A percentile compares a stretch with the other conserved stretches of the same genome.
Conservation (phyloP, 352 stramenopile species). For the Globisporangium alternatum region DNA sequence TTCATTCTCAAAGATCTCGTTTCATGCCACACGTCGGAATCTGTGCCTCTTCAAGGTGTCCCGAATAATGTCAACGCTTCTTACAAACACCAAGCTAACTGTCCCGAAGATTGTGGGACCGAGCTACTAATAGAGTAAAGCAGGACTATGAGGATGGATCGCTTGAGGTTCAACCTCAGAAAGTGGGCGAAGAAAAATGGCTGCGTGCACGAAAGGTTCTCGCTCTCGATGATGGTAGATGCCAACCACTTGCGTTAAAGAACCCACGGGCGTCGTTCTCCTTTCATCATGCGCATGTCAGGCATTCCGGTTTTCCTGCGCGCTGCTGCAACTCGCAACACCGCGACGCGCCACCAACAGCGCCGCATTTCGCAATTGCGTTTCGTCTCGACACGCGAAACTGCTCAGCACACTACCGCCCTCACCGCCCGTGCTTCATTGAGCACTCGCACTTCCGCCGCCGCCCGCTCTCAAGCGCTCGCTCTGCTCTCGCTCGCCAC, state of each 20-base stretch:
- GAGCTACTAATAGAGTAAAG: background rate
- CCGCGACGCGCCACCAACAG: background rate
- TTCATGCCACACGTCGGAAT: conserved; percentile 15
- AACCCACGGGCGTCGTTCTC: background rate
- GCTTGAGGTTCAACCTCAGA: conserved; percentile 6
- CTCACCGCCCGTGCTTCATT: background rate
- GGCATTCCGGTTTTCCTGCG: conserved; percentile 8
- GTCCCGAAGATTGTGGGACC: conserved; percentile 9
- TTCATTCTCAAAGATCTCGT: background rate
- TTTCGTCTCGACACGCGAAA: conserved; percentile 15
- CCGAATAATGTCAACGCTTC: background rate
- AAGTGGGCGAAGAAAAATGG: background rate
- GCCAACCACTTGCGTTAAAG: too few relatives aligned
- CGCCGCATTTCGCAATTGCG: conserved; percentile 16
- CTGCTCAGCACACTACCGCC: background rate
- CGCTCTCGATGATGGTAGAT: background rate
- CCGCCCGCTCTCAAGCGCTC: conserved; percentile 14
- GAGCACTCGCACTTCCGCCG: conserved; percentile 15
- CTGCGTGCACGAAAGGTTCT: background rate
- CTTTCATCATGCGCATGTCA: conserved; percentile 8
- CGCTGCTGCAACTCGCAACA: conserved; percentile 1
- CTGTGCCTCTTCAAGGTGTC: conserved; percentile 9
- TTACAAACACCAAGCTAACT: conserved; percentile 12
- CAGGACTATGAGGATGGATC: background rate
- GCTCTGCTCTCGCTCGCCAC: conserved; percentile 25